A percentile compares a stretch with the other conserved stretches of the same genome.
Evolutionary conservation across 257 asterid species (phyloP).

Genomic region (Solanum gracilifrons): DNA sequence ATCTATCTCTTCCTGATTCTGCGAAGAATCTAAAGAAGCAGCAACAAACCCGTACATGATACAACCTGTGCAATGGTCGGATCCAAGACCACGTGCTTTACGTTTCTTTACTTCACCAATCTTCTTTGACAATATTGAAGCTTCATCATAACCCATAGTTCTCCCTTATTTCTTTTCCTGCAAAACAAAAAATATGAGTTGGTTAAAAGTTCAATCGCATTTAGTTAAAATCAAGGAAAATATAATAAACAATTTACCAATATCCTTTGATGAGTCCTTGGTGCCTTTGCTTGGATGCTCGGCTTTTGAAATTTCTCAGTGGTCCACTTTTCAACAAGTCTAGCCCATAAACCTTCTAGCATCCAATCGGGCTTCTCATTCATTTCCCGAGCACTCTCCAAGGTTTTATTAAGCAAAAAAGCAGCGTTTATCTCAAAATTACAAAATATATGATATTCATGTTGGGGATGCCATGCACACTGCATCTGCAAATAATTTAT

Average conservation of each 20-base stretch:
- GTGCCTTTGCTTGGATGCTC: not conserved
- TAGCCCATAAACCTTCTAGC: no score
- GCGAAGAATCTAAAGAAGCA: not conserved
- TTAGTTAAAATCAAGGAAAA: not conserved
- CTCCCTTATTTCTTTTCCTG: not conserved
- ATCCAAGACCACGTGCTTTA: not conserved
- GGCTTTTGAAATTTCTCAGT: not conserved
- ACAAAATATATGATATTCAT: not conserved
- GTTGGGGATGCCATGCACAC: not conserved
- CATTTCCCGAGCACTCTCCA: not conserved
- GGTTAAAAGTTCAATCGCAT: not conserved
- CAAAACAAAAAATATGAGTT: not conserved
- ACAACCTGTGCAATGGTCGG: not conserved
- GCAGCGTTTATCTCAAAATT: not conserved
- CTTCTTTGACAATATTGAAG: not conserved
- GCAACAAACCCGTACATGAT: not conserved
- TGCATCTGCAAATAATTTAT: not conserved
- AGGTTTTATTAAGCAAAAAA: not conserved
- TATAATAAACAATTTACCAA: not conserved
- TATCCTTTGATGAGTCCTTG: not conserved
- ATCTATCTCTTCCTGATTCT: not conserved
- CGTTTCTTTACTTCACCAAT: not conserved
- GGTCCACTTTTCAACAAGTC: no score
- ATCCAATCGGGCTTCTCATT: not conserved
- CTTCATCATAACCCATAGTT: not conserved